Base-by-base conservation (phyloP, 192 early-diverging fungal genomes). In the Helicostylum pulchrum region DNA sequence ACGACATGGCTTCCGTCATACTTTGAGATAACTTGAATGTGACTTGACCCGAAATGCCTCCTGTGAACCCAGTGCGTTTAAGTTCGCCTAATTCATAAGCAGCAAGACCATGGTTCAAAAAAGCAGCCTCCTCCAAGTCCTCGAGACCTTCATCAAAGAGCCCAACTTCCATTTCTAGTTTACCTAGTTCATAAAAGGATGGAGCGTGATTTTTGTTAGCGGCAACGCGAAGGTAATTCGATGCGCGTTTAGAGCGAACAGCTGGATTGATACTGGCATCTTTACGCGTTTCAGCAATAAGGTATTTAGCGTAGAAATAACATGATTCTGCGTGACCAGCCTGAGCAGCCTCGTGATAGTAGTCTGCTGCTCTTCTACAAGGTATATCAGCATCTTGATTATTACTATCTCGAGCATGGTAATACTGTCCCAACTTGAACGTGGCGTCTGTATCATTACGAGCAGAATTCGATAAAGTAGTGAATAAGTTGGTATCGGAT, bases 71-170 rank as follows among this genome's bases (percentile, higher is more conserved):
- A 21, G 7, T 57, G 1, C 17, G 19, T 11, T 57, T 15, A 9
- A 39, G 12, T 21, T 57, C 55, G 11, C 55, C 55, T 9, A 57
- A 34, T 20, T 42, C 10, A 5, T 42, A 57, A 19, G 31, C 36
- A 4, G 55, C 55, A 1, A 36, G 31, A 17, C 17, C 32, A 11
- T 11, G 10, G 17, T n/a, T 19, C 11, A 57, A 42, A 17, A 57
- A 57, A 20, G 32, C 36, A 57, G 55, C 55, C 42, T 57, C 55
- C 19, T 57, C 20, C 55, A 57, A 19, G 20, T 57, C 36, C 5
- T 57, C 55, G 2, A 57, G 19, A 17, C 34, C 55, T 11, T 57
- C 55, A 20, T 21, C 19, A 9, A 20, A 57, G 11, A 20, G 36
- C 19, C 55, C 55, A 3, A 32, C 55, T 39, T 57, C 19, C 4